phyloP scores from a whole-genome alignment of 345 rosid species.

The Turnera subulata region DNA sequence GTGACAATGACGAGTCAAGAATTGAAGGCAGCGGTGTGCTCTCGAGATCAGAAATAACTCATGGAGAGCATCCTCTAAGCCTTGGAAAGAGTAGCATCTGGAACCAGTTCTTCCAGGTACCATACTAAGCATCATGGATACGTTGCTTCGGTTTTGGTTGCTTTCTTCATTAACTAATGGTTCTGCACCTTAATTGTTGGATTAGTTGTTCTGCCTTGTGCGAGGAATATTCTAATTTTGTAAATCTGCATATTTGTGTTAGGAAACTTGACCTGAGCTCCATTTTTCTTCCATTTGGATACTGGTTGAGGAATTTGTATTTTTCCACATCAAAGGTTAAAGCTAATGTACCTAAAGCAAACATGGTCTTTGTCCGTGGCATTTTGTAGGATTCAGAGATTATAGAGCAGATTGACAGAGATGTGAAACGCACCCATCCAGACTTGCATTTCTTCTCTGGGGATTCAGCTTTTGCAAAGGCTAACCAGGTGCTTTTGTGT shows the following conservation, averaged over 20 bases:
- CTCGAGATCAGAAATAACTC: conserved; percentile 70
- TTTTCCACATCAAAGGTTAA: too few relatives aligned
- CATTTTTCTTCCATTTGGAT: background rate
- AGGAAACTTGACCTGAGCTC: too few relatives aligned
- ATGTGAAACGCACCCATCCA: conserved; percentile 96
- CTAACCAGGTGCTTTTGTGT: conserved; percentile 62
- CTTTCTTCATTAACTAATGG: background rate
- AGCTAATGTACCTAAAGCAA: too few relatives aligned
- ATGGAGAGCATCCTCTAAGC: conserved; percentile 94
- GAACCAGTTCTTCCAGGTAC: conserved; percentile 94
- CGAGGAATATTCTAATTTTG: background rate
- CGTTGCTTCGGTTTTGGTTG: background rate
- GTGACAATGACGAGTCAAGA: conserved; percentile 41
- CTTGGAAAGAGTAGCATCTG: conserved; percentile 88
- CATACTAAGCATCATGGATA: background rate
- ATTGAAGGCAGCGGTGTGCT: conserved; percentile 55
- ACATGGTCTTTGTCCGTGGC: conserved; percentile 11
- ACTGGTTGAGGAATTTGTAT: background rate
- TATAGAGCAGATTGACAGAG: conserved; percentile 92
- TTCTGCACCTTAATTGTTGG: too few relatives aligned
- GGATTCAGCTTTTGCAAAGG: conserved; percentile 65
- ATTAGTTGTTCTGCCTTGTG: background rate
- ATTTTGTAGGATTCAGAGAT: conserved; percentile 73
- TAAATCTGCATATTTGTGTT: too few relatives aligned
- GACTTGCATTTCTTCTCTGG: conserved; percentile 93